phyloP scores from a whole-genome alignment of 2,329 filamentous ascomycete species.

The Biscogniauxia mediterranea region DNA sequence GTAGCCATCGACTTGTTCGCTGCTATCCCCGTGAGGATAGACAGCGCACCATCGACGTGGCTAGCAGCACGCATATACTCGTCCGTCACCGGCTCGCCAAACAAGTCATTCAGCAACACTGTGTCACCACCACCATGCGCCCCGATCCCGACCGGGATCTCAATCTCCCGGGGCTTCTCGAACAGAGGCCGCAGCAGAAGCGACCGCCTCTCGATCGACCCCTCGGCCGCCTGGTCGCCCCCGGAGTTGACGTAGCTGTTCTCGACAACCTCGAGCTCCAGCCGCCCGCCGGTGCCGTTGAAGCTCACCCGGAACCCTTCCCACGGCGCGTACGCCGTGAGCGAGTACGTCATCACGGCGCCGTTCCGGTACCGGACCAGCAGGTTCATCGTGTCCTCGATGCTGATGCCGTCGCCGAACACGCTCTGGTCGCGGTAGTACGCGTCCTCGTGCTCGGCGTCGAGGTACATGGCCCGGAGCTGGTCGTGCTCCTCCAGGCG shows the following conservation, averaged over 20 bases:
- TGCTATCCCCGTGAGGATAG: slow-evolving; percentile 59
- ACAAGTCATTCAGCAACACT: slow-evolving; percentile 55
- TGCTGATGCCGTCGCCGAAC: slow-evolving; percentile 62
- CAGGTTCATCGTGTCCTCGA: slow-evolving; percentile 63
- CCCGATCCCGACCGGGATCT: slow-evolving; percentile 50
- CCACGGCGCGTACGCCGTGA: slow-evolving; percentile 62
- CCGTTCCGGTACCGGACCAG: slow-evolving; percentile 57
- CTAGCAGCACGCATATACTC: slow-evolving; percentile 54
- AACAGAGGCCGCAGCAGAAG: slow-evolving; percentile 54
- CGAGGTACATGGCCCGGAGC: slow-evolving; percentile 58
- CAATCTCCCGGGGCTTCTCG: slow-evolving; percentile 54
- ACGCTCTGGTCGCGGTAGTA: slow-evolving; percentile 63
- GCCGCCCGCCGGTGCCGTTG: slow-evolving; percentile 56
- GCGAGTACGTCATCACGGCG: slow-evolving; percentile 57
- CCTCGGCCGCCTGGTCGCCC: slow-evolving; percentile 55
- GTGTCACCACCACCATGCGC: slow-evolving; percentile 61
- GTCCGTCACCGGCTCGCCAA: slow-evolving; percentile 52
- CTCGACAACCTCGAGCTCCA: slow-evolving; percentile 63
- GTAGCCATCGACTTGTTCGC: slow-evolving; percentile 58
- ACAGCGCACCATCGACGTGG: slow-evolving; percentile 57
- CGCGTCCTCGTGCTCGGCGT: slow-evolving; percentile 61
- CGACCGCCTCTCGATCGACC: slow-evolving; percentile 48
- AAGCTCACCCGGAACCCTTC: slow-evolving; percentile 58
- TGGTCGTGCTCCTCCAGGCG: slow-evolving; percentile 51
- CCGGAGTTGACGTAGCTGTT: slow-evolving; percentile 61